A percentile compares a stretch with the other conserved stretches of the same genome.
Conservation (phyloP, 164 flowering plant genomes). For the Tetracentron sinense region DNA sequence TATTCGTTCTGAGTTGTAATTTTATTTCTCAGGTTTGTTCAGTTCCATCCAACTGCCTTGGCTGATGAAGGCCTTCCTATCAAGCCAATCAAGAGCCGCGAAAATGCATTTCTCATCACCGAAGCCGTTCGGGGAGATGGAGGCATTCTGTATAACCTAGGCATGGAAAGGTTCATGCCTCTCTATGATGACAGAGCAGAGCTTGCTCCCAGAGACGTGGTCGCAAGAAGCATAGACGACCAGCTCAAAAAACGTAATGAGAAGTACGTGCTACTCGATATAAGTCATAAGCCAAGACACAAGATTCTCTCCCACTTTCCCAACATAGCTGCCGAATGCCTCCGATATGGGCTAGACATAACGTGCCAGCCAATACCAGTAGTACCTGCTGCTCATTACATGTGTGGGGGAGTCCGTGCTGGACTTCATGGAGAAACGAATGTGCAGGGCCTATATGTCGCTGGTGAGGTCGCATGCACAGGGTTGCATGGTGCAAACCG, state of each 20-base stretch:
- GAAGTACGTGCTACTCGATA: constrained; percentile 85
- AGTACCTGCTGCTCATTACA: constrained; percentile 98
- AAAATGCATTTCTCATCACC: constrained; percentile 91
- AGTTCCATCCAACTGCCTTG: constrained; percentile 97
- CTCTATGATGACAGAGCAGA: constrained; percentile 83
- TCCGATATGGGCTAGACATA: constrained; percentile 77
- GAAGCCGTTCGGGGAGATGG: constrained; percentile 99
- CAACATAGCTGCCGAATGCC: constrained; percentile 94
- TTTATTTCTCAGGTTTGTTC: constrained; percentile 72
- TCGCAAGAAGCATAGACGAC: constrained; percentile 94
- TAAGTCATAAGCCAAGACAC: constrained; percentile 73
- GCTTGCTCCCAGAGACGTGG: constrained; percentile 95
- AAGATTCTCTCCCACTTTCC: constrained; percentile 89
- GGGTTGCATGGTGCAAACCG: constrained; percentile 99
- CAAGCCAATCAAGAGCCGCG: constrained; percentile 52
- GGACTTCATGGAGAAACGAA: constrained; percentile 94
- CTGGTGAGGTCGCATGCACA: constrained; percentile 98
- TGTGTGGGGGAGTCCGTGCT: constrained; percentile 99
- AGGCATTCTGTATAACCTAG: constrained; percentile 79
- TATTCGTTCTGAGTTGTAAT: no score
- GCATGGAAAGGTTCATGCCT: constrained; percentile 94
- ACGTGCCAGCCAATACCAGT: constrained; percentile 88
- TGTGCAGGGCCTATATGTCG: constrained; percentile 78
- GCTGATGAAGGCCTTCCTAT: constrained; percentile 94
- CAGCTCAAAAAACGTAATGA: constrained; percentile 81